Evolutionary conservation across 129 eudicot species (phyloP), one percentile per base, ranked within the genome.

Genomic region (Heracleum sosnowskyi): DNA sequence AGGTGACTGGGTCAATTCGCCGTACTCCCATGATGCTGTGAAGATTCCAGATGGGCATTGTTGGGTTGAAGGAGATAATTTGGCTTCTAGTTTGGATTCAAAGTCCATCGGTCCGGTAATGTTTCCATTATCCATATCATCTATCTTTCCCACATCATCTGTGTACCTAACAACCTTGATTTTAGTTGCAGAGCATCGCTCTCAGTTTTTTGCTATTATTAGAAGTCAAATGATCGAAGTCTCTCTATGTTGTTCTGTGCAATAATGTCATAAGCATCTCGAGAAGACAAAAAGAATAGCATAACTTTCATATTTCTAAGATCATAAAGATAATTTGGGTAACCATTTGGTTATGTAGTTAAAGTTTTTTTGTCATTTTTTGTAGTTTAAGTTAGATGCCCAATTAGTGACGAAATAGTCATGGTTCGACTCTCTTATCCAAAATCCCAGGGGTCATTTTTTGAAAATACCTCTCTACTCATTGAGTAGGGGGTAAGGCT

Each of bases 61-160:
- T 85, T 96, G 99, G 99, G 99, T 96, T 86, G 95, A 88, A 76
- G 99, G 99, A 72, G 99, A 96, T 79, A 92, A 96, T 87, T 79
- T 88, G 29, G 86, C 89, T 42, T 69, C 77, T 69, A 96, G 97
- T 82, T 47, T 81, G 76, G 99, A 96, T 80, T 96, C 97, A 62
- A 86, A 91, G 77, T 87, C 97, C 76, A 78, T 84, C 82, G 99
- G 97, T 71, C 96, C 97, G 76, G 97, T 96, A 60, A 87, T 41
- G 89, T 88, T 57, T 39, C 57, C 40, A 22, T 10, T 77, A 47
- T 63, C 45, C 68, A 57, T 37, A 28, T n/a, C 28, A 37, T 51
- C 33, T 76, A 20, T 10, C n/a, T 37, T 47, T 74, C 13, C 10
- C 37, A 4, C 4, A 2, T 12, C 12, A 29, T 1, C 2, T 2